Evolutionary conservation across 768 basidiomycete genomes (phyloP).

Genomic region (Suillus luteus): DNA sequence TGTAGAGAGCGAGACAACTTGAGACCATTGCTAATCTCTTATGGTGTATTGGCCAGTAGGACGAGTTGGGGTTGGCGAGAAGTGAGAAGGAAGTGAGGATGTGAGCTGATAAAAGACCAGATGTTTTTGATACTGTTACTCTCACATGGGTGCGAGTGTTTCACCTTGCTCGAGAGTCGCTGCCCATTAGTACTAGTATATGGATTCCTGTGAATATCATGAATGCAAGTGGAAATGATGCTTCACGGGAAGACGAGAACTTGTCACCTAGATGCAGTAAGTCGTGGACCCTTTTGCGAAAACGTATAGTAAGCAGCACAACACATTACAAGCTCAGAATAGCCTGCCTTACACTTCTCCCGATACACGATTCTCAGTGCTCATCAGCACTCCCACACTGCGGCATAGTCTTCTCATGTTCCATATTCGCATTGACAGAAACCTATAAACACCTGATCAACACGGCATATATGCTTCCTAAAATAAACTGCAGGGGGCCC

Average conservation of each 20-base stretch:
- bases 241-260: not conserved
- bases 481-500: not conserved
- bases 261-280: conserved; percentile 1
- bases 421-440: not conserved
- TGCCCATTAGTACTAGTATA: conserved; percentile 2
- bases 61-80: not conserved
- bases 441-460: conserved; percentile 1
- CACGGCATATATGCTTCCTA: not conserved
- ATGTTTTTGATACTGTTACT: not conserved
- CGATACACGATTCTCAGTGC: not conserved
- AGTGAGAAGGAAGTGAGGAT: not conserved
- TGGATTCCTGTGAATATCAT: not conserved
- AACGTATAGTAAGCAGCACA: not conserved
- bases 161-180: not conserved
- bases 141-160: conserved; percentile 7
- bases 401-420: not conserved
- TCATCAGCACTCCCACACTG: not conserved
- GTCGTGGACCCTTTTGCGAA: not conserved
- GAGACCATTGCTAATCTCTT: not conserved
- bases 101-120: too few species aligned
- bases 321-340: not conserved
- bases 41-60: not conserved
- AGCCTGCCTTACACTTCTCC: not conserved
- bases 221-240: not conserved
- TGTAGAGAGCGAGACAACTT: conserved; percentile 13